Base-by-base conservation (phyloP, 208 protist genomes). In the Trypanosoma platydactyli region DNA sequence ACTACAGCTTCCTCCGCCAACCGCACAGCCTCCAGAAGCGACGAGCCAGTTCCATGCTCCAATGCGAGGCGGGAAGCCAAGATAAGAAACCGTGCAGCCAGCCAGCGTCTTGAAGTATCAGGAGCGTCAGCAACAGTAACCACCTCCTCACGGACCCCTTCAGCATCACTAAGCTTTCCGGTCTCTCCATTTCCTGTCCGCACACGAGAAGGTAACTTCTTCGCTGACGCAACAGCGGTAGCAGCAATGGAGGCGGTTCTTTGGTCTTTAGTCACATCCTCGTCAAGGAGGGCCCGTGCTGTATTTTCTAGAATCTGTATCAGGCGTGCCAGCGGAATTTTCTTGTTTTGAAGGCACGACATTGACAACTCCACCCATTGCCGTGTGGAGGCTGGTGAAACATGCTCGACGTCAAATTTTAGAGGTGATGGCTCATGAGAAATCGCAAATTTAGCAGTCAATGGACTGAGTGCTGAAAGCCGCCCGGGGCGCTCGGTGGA, bases 81-180 rank as follows among this genome's bases (percentile, higher is more conserved):
- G 18, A 84, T 62, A 49, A 89, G 77, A 41, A 90, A 60, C 52
- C 87, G 79, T 12, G 81, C 74, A 6, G 83, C 83, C 60, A 88
- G 64, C 66, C 85, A 56, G 7, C 73, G 76, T 57, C 40, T 67
- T 61, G 35, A 50, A 38, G 24, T 38, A 11, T n/a, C n/a, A 0
- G 16, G 27, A 5, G 33, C 30, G 12, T 6, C 18, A 35, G 15
- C 3, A 25, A 13, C 40, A 20, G 35, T 41, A 11, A 38, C 33
- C 3, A 48, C 54, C 1, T 3, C 12, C 29, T 5, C 15, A 18
- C 22, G 20, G 16, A 9, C 27, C 22, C 25, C 11, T 11, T 42
- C 33, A 46, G 38, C 9, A 38, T 38, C 5, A 20, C n/a, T 50
- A 50, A 48, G 22, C 15, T 9, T 48, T 3, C 5, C 33, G 3